phyloP scores from a whole-genome alignment of 345 rosid species.

The Stellera chamaejasme region DNA sequence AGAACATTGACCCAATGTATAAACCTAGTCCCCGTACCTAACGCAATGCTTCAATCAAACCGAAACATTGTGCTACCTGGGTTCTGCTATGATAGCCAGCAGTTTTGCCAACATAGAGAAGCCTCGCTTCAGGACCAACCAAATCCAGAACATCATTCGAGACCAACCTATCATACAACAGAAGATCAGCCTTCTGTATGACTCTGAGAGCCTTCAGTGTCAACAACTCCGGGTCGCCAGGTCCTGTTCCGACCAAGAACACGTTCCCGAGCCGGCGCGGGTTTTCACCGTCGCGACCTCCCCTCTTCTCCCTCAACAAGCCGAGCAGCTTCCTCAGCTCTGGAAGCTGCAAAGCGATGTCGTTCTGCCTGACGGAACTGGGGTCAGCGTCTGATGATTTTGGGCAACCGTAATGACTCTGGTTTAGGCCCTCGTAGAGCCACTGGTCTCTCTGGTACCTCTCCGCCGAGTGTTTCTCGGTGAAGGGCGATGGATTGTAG shows the following conservation, averaged over 20 bases:
- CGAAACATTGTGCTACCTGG: constrained; percentile 43
- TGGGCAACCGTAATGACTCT: constrained; percentile 11
- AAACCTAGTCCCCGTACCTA: neutral
- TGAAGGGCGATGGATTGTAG: constrained; percentile 47
- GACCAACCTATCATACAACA: constrained; percentile 91
- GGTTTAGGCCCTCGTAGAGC: constrained; percentile 33
- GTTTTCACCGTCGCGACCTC: constrained; percentile 15
- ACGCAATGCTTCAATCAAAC: neutral
- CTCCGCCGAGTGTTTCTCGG: constrained; percentile 55
- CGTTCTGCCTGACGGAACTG: constrained; percentile 37
- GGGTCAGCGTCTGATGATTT: constrained; percentile 22
- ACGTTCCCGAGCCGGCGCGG: constrained; percentile 60
- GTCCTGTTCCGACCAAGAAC: constrained; percentile 91
- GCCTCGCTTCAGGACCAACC: constrained; percentile 69
- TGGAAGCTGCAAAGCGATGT: constrained; percentile 83
- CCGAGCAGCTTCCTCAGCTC: constrained; percentile 76
- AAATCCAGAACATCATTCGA: constrained; percentile 83
- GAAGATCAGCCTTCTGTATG: constrained; percentile 69
- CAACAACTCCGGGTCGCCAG: constrained; percentile 92
- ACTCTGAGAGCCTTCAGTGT: constrained; percentile 79
- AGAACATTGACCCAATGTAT: neutral
- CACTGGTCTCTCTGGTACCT: constrained; percentile 65
- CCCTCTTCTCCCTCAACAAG: constrained; percentile 67
- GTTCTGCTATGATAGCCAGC: constrained; percentile 98
- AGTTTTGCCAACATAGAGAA: constrained; percentile 95